Percentiles rank a stretch among this genome's conserved stretches.
These are phyloP conservation scores for Ustilago trichophora DNA, from an alignment of 1,284 basidiomycete species.

Conservation along the genomic window DNA sequence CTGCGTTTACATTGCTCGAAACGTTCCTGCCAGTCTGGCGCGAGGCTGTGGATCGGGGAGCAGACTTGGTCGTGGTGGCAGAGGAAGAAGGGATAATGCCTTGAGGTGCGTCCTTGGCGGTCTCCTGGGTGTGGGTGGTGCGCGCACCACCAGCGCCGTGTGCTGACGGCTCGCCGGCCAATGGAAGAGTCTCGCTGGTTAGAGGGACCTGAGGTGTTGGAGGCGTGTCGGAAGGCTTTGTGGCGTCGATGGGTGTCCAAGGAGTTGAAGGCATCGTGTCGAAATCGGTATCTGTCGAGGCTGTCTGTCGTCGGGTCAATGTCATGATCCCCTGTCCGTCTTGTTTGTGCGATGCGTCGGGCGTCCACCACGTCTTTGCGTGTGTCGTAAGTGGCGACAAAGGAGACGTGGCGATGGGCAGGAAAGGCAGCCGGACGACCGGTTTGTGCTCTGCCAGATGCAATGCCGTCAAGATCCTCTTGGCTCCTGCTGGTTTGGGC, in stretches of 20 bases:
- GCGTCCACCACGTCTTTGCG: constrained; percentile 42
- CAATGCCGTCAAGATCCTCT: constrained; percentile 49
- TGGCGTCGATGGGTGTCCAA: constrained; percentile 26
- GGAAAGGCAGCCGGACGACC: constrained; percentile 87
- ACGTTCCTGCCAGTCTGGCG: constrained; percentile 5
- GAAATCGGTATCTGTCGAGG: constrained; percentile 14
- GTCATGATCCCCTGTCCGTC: constrained; percentile 32
- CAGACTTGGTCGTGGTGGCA: constrained; percentile 18
- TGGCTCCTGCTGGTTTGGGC: constrained; percentile 48
- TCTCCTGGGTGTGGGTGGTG: constrained; percentile 7
- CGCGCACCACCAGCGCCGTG: constrained; percentile 13
- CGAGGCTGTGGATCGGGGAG: constrained; percentile 4
- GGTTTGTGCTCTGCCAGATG: constrained; percentile 50
- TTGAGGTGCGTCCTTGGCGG: constrained; percentile 1
- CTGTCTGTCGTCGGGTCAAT: constrained; percentile 16
- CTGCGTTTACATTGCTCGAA: neutral
- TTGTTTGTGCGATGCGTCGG: constrained; percentile 8
- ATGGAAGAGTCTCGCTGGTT: constrained; percentile 21
- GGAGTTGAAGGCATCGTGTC: constrained; percentile 28
- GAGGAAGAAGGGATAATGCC: neutral
- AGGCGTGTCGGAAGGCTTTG: neutral
- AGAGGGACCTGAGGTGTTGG: constrained; percentile 13
- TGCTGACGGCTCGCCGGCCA: constrained; percentile 2
- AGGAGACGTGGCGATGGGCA: constrained; percentile 89
- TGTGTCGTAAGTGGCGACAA: constrained; percentile 55